phyloP scores from a whole-genome alignment of 106 monocot genomes.

The Dendrobium nobile region DNA sequence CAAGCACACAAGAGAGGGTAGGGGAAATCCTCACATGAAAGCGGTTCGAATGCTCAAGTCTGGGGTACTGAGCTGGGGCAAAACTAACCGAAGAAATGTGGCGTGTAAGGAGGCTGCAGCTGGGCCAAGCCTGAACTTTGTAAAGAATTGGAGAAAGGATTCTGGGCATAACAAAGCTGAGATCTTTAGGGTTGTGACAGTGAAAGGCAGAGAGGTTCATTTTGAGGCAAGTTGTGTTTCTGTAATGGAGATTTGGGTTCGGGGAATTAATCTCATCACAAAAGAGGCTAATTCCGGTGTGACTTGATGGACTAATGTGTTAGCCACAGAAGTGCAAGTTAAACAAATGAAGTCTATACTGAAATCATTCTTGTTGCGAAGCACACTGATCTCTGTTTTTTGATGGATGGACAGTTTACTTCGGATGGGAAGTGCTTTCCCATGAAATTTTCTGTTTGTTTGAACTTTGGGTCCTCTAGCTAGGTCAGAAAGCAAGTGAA shows the following conservation, averaged over 20 bases:
- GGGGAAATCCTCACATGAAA: constrained; percentile 42
- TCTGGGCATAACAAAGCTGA: constrained; percentile 5
- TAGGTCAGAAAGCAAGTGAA: too few relatives aligned
- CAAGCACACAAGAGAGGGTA: constrained; percentile 50
- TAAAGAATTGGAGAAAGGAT: constrained; percentile 29
- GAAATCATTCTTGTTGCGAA: neutral
- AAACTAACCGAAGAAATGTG: constrained; percentile 46
- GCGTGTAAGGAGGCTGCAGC: constrained; percentile 37
- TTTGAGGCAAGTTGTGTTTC: constrained; percentile 31
- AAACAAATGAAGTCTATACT: too few relatives aligned
- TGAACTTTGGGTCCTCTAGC: too few relatives aligned
- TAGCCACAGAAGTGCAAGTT: too few relatives aligned
- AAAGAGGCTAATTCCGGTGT: constrained; percentile 32
- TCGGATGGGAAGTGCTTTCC: neutral
- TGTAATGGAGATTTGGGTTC: constrained; percentile 52
- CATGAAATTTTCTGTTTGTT: neutral
- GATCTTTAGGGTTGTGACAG: constrained; percentile 36
- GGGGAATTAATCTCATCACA: constrained; percentile 44
- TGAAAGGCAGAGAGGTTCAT: constrained; percentile 42
- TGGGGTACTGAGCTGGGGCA: constrained; percentile 58
- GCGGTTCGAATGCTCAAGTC: constrained; percentile 38
- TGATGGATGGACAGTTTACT: neutral
- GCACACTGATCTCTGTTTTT: neutral
- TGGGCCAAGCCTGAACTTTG: constrained; percentile 37
- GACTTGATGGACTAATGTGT: constrained; percentile 10